Evolutionary conservation across 495 filamentous ascomycete genomes (phyloP).

Genomic region (Talaromyces thailandensis): DNA sequence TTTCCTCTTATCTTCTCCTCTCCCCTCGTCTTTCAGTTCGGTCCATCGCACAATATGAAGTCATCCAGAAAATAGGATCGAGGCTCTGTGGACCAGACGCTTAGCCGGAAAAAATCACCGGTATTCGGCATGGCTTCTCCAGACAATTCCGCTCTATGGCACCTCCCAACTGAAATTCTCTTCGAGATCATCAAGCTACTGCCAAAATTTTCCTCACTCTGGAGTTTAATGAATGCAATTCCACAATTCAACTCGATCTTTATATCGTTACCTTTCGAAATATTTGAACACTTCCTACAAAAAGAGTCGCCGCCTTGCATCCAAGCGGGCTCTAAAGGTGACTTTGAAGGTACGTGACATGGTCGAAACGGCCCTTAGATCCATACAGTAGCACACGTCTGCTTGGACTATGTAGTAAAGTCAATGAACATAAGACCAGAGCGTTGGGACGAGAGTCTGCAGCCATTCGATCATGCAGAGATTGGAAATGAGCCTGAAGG

Average conservation of each 20-base stretch:
- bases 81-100: not conserved
- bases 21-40: not conserved
- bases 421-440: not conserved
- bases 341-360: not conserved
- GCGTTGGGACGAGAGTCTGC: not conserved
- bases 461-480: not conserved
- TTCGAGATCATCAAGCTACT: not conserved
- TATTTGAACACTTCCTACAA: not conserved
- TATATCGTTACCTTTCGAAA: not conserved
- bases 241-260: not conserved
- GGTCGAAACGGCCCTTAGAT: not conserved
- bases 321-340: not conserved
- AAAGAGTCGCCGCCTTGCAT: not conserved
- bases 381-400: not conserved
- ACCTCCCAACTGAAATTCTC: not conserved
- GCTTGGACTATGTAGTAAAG: not conserved
- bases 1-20: not conserved
- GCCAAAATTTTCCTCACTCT: not conserved
- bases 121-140: not conserved
- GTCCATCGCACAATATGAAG: not conserved
- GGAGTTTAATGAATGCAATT: not conserved
- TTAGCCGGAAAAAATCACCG: not conserved
- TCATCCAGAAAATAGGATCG: not conserved
- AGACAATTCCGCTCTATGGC: not conserved
- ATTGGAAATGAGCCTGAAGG: not conserved